phyloP scores from a whole-genome alignment of 106 monocot species.

The Triglochin maritima region DNA sequence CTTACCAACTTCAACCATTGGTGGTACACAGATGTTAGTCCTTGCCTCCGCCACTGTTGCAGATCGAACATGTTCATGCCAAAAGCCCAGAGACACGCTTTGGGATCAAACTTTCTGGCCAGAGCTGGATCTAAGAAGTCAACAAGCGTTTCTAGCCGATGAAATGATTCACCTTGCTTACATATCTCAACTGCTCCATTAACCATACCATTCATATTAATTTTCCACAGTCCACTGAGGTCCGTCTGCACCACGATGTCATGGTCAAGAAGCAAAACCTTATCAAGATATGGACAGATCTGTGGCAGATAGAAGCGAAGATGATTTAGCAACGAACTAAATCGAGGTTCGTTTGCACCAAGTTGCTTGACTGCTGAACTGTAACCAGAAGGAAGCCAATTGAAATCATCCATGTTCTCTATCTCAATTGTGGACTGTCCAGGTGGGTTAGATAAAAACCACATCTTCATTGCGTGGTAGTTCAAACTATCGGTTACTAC shows the following conservation, averaged over 20 bases:
- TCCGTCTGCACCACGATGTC: constrained; percentile 88
- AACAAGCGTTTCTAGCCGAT: constrained; percentile 67
- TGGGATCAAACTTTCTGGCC: constrained; percentile 61
- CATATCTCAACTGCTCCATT: constrained; percentile 90
- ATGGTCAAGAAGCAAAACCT: constrained; percentile 64
- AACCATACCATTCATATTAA: constrained; percentile 89
- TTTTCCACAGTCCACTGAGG: constrained; percentile 62
- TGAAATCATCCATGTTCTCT: constrained; percentile 33
- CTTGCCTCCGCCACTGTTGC: constrained; percentile 65
- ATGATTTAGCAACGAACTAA: constrained; percentile 62
- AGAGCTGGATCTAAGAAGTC: constrained; percentile 87
- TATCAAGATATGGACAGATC: constrained; percentile 59
- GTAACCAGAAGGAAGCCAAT: constrained; percentile 36
- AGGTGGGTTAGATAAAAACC: constrained; percentile 29
- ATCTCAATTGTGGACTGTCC: constrained; percentile 30
- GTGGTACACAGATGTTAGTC: constrained; percentile 32
- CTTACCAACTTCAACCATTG: constrained; percentile 71
- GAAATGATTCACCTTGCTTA: constrained; percentile 58
- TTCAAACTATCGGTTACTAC: constrained; percentile 38
- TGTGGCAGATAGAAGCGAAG: constrained; percentile 85
- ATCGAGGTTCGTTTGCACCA: constrained; percentile 36
- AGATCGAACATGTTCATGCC: constrained; percentile 96
- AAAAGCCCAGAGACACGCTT: constrained; percentile 86
- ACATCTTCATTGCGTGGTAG: constrained; percentile 35
- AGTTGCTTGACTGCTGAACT: constrained; percentile 38